These are phyloP conservation scores for Verticillium alfalfae DNA, from an alignment of 2,329 filamentous ascomycete species.

Conservation along the genomic window DNA sequence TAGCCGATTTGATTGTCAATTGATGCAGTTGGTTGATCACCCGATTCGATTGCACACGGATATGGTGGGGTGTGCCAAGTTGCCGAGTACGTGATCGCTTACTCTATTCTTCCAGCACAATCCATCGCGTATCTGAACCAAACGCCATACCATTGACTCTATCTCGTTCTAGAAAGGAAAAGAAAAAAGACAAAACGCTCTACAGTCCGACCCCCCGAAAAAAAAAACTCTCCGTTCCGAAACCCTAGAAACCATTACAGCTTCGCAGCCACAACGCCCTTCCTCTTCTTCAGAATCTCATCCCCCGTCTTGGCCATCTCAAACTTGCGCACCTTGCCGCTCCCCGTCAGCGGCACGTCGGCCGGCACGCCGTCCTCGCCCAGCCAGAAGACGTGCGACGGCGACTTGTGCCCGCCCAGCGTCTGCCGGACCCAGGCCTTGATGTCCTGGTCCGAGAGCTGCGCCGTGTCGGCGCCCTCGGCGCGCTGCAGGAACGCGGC, in stretches of 20 bases:
- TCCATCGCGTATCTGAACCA: no score
- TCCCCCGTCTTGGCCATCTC: slow-evolving; percentile 54
- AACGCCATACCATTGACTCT: no score
- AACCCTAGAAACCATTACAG: slow-evolving; percentile 23
- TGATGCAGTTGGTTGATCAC: background rate
- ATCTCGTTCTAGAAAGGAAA: no score
- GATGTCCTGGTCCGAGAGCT: slow-evolving; percentile 45
- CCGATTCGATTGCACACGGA: background rate
- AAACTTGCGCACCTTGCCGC: slow-evolving; percentile 66
- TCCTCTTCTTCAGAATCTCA: slow-evolving; percentile 44
- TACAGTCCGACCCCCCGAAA: background rate
- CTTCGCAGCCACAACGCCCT: slow-evolving; percentile 31
- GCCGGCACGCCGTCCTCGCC: slow-evolving; percentile 53
- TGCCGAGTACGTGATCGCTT: no score
- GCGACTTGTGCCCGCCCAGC: slow-evolving; percentile 64
- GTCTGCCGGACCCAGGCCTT: slow-evolving; percentile 56
- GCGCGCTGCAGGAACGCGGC: slow-evolving; percentile 53
- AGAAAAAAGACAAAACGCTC: no score
- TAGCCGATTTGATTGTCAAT: no score
- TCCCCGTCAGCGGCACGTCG: slow-evolving; percentile 61
- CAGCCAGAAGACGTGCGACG: slow-evolving; percentile 70
- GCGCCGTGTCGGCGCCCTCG: slow-evolving; percentile 24
- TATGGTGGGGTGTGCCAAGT: no score
- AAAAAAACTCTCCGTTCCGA: background rate
- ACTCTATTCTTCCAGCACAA: no score